Base-by-base conservation (phyloP, 257 asterid genomes). In the Lycium ferocissimum region DNA sequence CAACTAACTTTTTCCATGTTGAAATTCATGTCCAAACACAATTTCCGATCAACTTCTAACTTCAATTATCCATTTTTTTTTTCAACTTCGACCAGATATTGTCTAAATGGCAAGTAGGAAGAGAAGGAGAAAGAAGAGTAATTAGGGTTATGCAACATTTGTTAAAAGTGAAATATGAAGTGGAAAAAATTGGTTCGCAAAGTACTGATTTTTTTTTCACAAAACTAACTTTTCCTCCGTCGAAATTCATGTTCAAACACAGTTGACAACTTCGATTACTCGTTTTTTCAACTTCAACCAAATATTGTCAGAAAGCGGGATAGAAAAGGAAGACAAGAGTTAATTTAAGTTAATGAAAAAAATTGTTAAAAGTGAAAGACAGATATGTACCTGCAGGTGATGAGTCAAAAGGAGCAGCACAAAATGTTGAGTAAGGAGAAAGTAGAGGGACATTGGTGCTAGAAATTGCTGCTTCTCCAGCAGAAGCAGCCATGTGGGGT, bases 351-450 rank as follows among this genome's bases (percentile, higher is more conserved):
- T 18, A 7, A 65, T 9, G 57, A 18, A 71, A 18, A 18, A 17
- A 71, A 45, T 10, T 47, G 17, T 5, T 20, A n/a, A 72, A 45
- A 75, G 43, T 12, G 81, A 18, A 9, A 26, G 80, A 20, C 35
- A 57, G 80, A 62, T 18, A 92, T 97, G 8, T 70, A 70, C 78
- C 78, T 70, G 53, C 96, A 88, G 92, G 83, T 71, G 90, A 91
- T 82, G 89, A 67, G 80, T 85, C 90, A 83, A 79, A 87, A 45
- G 90, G 81, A 58, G 91, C 91, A 1, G 90, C 83, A 91, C 89
- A 87, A 58, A 85, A 86, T 11, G 90, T 43, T 76, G 82, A 76
- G 45, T 76, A 76, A 92, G 85, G 26, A 79, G 84, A 75, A 82
- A 49, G 61, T 18, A 61, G 87, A 71, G 22, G 49, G 79, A 82